Conservation (phyloP, 176 grass and related monocot species). For the Musa acuminata region DNA sequence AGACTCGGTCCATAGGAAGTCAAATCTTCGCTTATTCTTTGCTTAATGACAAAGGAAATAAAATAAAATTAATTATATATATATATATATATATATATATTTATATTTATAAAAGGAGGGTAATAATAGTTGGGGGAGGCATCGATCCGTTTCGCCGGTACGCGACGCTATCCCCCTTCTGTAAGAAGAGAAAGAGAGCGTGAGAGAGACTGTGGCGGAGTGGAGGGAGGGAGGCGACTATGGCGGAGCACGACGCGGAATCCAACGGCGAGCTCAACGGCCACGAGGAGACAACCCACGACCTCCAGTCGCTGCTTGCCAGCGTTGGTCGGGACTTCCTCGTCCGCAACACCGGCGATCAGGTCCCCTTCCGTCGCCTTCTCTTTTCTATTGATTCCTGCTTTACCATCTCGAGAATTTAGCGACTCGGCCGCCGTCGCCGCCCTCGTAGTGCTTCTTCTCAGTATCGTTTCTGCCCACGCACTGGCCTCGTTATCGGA, state of each 20-base stretch:
- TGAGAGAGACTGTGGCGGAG: neutral
- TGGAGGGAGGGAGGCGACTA: neutral
- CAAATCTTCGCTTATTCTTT: no score
- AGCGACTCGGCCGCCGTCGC: neutral
- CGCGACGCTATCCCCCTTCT: no score
- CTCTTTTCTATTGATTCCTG: neutral
- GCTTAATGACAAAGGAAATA: no score
- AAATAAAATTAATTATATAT: no score
- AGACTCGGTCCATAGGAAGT: no score
- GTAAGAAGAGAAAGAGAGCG: neutral
- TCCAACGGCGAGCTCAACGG: neutral
- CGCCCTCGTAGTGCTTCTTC: neutral
- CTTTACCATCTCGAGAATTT: neutral
- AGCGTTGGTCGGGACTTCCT: slow-evolving; percentile 13
- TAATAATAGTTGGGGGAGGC: neutral
- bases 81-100: no score
- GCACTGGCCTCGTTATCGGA: neutral
- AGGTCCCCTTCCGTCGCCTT: neutral
- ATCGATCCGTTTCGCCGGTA: neutral
- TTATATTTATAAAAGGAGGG: neutral
- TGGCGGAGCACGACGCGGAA: slow-evolving; percentile 6
- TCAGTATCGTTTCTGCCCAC: neutral
- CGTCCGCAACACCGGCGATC: slow-evolving; percentile 19
- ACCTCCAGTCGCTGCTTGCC: slow-evolving; percentile 7
- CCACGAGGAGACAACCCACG: neutral